Conservation (phyloP, 495 filamentous ascomycete genomes). For the Diplogelasinospora grovesii region DNA sequence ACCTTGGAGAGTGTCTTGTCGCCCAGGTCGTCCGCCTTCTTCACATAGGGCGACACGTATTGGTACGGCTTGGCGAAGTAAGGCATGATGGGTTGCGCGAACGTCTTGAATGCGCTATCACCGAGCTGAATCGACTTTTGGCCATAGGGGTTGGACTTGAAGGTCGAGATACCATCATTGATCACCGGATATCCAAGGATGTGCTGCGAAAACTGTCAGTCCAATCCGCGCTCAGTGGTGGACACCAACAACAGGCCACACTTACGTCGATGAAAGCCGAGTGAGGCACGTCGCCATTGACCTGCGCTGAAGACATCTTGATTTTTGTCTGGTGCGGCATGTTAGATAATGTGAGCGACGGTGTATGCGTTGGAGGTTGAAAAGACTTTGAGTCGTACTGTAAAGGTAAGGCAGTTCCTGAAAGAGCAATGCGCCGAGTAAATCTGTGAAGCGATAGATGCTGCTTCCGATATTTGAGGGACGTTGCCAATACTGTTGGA, state of each 20-base stretch:
- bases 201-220: too few relatives aligned
- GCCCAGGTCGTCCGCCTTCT: constrained; percentile 73
- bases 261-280: constrained; percentile 23
- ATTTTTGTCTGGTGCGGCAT: constrained; percentile 12
- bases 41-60: constrained; percentile 75
- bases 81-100: constrained; percentile 65
- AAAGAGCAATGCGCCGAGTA: too few relatives aligned
- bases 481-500: too few relatives aligned
- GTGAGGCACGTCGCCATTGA: constrained; percentile 25
- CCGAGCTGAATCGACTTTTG: constrained; percentile 69
- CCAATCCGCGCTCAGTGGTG: too few relatives aligned
- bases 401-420: too few relatives aligned
- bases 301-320: constrained; percentile 18
- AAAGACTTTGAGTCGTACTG: too few relatives aligned
- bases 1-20: constrained; percentile 66
- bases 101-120: constrained; percentile 55
- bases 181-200: constrained; percentile 80
- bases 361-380: neutral
- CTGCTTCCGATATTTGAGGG: too few relatives aligned
- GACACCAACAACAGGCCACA: neutral
- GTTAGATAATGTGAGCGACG: constrained; percentile 1
- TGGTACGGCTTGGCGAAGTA: constrained; percentile 70
- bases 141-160: constrained; percentile 75
- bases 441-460: too few relatives aligned
- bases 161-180: constrained; percentile 66